Base-by-base conservation (phyloP, 306 rosid genomes). In the Corylus avellana region DNA sequence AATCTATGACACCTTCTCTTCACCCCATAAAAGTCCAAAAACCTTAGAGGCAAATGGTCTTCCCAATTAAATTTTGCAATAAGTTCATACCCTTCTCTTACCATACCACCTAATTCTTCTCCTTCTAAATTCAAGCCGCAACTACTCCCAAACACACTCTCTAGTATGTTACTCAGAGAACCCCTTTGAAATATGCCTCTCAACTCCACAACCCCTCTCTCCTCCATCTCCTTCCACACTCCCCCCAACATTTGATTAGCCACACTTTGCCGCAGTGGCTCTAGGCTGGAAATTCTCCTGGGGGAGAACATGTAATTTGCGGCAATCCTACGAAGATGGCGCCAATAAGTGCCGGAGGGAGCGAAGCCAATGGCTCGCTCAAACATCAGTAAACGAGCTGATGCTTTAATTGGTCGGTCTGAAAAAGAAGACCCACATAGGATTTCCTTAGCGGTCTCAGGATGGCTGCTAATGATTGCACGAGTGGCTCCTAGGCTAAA, bases 301-400 rank as follows among this genome's bases (percentile, higher is more conserved):
- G 95, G 98, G 10, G 97, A 91, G 68, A 94, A 94, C 91, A 94
- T 81, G 80, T 91, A 86, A 51, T 78, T 75, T 0, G 97, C 88
- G 0, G 98, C 86, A 6, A 94, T 84, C 47, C 91, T 78, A 2
- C 98, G 84, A 0, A 94, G 92, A 4, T 85, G 86, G 51, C 91
- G 89, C 98, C 98, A 94, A 20, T 94, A 91, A 1, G 61, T 53
- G 12, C 95, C 97, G 0, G 86, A 84, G 7, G 96, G 96, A 35
- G 98, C 96, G 62, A 94, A 94, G 11, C 98, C 98, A 70, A 94
- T 91, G 82, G 98, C 97, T 0, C 97, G 97, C 82, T 92, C 95
- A 9, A 94, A 94, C 98, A 91, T 91, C 46, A 94, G 91, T 20
- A 80, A 51, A 4, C 82, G 82, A 49, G 98, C 97, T 0, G 97